These are phyloP conservation scores for Paraconiothyrium brasiliense DNA, from an alignment of 2,329 filamentous ascomycete genomes.

Conservation along the genomic window DNA sequence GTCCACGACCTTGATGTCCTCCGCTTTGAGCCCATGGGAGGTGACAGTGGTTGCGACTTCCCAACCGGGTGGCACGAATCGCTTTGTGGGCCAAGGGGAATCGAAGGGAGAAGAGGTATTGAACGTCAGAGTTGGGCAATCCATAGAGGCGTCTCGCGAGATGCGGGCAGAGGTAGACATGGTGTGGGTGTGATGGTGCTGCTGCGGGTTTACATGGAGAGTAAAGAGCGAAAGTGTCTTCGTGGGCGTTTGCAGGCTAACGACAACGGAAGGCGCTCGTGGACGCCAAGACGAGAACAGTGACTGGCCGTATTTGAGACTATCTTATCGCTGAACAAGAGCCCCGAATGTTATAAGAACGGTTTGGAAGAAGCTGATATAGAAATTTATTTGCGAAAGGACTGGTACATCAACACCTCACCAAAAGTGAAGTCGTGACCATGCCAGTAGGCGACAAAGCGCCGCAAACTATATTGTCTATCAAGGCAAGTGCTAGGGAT, in stretches of 20 bases:
- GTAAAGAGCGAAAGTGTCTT: no score
- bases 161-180: neutral
- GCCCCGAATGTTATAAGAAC: no score
- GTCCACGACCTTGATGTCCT: neutral
- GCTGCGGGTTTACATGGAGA: neutral
- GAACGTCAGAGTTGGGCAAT: neutral
- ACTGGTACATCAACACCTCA: no score
- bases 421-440: no score
- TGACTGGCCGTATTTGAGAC: neutral
- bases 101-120: neutral
- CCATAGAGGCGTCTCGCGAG: neutral
- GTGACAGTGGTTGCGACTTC: constrained; percentile 6
- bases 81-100: neutral
- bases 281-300: constrained; percentile 6
- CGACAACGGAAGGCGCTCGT: neutral
- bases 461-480: no score
- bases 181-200: neutral
- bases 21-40: neutral
- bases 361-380: no score
- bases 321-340: neutral
- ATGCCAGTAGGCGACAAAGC: no score
- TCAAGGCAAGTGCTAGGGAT: no score
- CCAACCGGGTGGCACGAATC: neutral
- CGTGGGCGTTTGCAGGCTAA: neutral
- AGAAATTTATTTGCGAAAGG: no score